A percentile compares a stretch with the other conserved stretches of the same genome.
Evolutionary conservation across 495 filamentous ascomycete species (phyloP).

Genomic region (Hypomontagnella monticulosa): DNA sequence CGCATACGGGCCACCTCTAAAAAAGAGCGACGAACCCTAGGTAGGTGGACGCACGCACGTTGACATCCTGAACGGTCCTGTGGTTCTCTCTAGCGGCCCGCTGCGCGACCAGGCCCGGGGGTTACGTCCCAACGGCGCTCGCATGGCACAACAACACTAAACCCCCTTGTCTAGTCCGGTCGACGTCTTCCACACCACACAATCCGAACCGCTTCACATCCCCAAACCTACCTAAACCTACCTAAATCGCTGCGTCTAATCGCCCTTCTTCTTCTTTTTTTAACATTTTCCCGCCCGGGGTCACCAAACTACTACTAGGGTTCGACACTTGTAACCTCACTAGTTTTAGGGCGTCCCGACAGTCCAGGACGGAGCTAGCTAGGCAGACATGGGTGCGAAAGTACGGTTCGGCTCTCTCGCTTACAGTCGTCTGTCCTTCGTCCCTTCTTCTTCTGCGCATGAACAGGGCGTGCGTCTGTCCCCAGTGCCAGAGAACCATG

Average conservation of each 20-base stretch:
- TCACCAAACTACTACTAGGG: conserved; percentile 9
- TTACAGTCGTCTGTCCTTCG: too few relatives aligned
- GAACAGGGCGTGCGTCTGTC: too few relatives aligned
- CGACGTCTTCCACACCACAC: conserved; percentile 44
- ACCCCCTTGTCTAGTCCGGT: conserved; percentile 48
- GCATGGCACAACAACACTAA: conserved; percentile 16
- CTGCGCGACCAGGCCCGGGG: conserved; percentile 12
- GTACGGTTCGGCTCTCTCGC: too few relatives aligned
- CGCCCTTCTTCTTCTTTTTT: not conserved
- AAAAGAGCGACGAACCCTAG: not conserved
- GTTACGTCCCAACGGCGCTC: conserved; percentile 21
- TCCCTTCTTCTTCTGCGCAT: too few relatives aligned
- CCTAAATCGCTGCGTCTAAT: not conserved
- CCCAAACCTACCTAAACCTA: conserved; percentile 26
- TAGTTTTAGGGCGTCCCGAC: conserved; percentile 28
- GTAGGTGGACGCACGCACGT: conserved; percentile 2
- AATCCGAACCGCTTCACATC: conserved; percentile 1
- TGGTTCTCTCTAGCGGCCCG: conserved; percentile 31
- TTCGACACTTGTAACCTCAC: conserved; percentile 39
- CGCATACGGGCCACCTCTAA: conserved; percentile 15
- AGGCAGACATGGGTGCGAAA: not conserved
- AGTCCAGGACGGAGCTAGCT: conserved; percentile 1
- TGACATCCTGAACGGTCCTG: conserved; percentile 1
- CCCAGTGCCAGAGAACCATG: too few relatives aligned
- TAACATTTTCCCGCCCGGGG: not conserved